Evolutionary conservation across 805 yeast species (phyloP), one percentile per base, ranked within the genome.

Genomic region (Saccharomycopsis sp.): DNA sequence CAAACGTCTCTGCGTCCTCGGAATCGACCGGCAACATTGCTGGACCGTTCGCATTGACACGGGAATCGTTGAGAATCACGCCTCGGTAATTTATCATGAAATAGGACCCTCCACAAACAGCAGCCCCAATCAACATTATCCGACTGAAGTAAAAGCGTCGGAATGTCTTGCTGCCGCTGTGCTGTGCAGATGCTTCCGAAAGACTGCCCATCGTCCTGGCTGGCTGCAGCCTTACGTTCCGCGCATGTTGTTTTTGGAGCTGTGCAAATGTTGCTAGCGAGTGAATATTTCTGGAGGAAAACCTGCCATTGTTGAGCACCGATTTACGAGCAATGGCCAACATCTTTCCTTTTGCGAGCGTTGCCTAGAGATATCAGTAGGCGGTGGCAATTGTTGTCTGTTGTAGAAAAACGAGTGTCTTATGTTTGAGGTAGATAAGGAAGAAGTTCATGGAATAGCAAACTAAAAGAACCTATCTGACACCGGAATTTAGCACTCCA

Each of bases 1-100:
- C 94, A 69, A 75, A 85, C 0, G 95, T 87, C 41, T 83, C 87
- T 2, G 83, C 83, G 1, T 64, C 65, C 1, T 75, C 66, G 57
- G 41, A 52, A 23, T 75, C 79, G 0, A 87, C 72, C 3, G 52
- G 60, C 41, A 74, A 52, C 37, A 29, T 29, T 12, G 5, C 37
- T 12, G 37, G 37, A 29, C 37, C 37, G 5, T 29, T 12, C 9
- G 37, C 5, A 29, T 12, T 12, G 12, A 29, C 12, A 29, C 37
- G 37, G 5, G 37, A 29, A 12, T 29, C 37, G 12, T 29, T 29
- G 37, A 29, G 37, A 29, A 29, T 29, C 12, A 29, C 12, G 5
- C 37, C 37, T 5, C 37, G 37, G 12, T 29, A 29, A 29, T 29
- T 29, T 12, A 29, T 29, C 37, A 29, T 29, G 37, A 29, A 7